Evolutionary conservation across 2,329 filamentous ascomycete species (phyloP).

Genomic region (Neopestalotiopsis sp.): DNA sequence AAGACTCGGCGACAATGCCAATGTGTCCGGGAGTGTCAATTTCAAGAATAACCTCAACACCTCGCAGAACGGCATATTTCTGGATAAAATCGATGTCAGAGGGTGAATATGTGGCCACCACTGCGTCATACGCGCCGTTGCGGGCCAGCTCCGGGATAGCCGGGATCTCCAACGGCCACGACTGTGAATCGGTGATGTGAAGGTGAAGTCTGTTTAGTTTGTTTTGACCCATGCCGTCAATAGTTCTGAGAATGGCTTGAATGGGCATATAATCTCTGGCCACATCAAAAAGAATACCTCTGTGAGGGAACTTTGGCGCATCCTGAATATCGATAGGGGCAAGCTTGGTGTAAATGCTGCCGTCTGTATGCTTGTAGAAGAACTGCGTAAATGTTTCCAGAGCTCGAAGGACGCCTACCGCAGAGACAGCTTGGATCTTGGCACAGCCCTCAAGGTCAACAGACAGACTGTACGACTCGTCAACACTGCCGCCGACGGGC

Average conservation of each 20-base stretch:
- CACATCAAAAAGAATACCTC: conserved; percentile 81
- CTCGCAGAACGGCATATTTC: conserved; percentile 70
- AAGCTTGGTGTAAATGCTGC: conserved; percentile 69
- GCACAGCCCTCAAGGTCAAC: conserved; percentile 64
- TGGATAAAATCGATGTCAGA: conserved; percentile 71
- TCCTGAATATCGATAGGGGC: conserved; percentile 78
- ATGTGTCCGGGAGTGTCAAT: conserved; percentile 86
- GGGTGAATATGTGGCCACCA: conserved; percentile 70
- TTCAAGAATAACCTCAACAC: conserved; percentile 75
- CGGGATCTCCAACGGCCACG: conserved; percentile 84
- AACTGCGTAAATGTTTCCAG: conserved; percentile 81
- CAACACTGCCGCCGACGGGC: conserved; percentile 66
- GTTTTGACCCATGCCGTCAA: conserved; percentile 78
- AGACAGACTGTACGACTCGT: conserved; percentile 77
- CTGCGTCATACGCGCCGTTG: conserved; percentile 73
- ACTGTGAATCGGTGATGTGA: conserved; percentile 83
- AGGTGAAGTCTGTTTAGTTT: conserved; percentile 85
- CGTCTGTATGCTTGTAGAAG: conserved; percentile 73
- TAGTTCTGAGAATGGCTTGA: conserved; percentile 72
- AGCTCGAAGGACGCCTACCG: conserved; percentile 73
- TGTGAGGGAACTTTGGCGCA: conserved; percentile 74
- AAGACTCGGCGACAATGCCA: conserved; percentile 66
- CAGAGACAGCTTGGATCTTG: conserved; percentile 68
- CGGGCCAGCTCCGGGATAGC: conserved; percentile 72
- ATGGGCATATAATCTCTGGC: conserved; percentile 75